Evolutionary conservation across 108 stramenopile genomes (phyloP), one percentile per base, ranked within the genome.

Genomic region (Pseudonitzschia pungens): DNA sequence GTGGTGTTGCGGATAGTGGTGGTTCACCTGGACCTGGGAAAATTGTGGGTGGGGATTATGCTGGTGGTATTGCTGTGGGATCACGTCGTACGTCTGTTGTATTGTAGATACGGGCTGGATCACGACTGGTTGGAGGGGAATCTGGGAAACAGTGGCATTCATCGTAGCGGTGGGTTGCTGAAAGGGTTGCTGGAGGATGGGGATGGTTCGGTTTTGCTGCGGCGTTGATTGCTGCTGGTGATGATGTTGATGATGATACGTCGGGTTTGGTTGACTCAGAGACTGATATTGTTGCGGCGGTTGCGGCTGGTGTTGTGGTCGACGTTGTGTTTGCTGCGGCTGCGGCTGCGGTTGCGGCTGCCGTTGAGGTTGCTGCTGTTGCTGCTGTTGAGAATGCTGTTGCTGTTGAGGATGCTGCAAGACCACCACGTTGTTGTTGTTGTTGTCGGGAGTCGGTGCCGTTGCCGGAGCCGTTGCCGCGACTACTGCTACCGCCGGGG

Each of bases 1-100:
- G 42, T 65, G 11, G 42, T 48, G 45, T 67, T 67, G 54, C 24
- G 12, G 65, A 67, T 67, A 40, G 26, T 67, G 36, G 6, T 43
- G 65, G 45, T 48, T 48, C 44, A 67, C 22, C 53, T 16, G 44
- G 7, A 41, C 32, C 41, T 65, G 42, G 2, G 65, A 60, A 65
- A 26, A 53, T 53, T 52, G 31, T 31, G 58, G 45, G 9, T 43
- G 75, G 21, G 28, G 22, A 75, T 77, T 52, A 12, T 67, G 20
- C 65, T 72, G 68, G 32, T 72, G 68, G 41, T 74, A 68, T 22
- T 72, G 71, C 28, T 74, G 73, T 24, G 65, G 44, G 21, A 50
- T 48, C 18, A 48, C 36, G 9, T 67, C 65, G 44, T 67, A 67
- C 45, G 44, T 27, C 22, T 45, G 45, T 22, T 67, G 65, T 18